Base-by-base conservation (phyloP, 2,329 filamentous ascomycete species). In the Chrysoporthe puriensis region DNA sequence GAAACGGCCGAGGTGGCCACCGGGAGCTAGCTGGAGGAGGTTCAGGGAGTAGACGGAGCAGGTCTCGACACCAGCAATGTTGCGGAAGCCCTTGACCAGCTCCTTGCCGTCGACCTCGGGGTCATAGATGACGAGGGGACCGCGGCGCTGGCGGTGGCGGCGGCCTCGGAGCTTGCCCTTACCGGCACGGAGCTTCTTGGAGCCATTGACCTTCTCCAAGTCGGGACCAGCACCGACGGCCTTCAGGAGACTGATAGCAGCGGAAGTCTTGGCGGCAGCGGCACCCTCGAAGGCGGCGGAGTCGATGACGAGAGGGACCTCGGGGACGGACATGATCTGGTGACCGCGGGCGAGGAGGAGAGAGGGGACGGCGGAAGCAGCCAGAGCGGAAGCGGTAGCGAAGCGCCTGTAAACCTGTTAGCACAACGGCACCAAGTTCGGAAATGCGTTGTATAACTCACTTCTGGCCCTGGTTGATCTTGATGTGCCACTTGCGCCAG, bases 401-500 rank as follows among this genome's bases (percentile, higher is more conserved):
- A 97, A 99, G 79, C 96, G 96, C 88, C 91, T 94, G 74, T 26
- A 60, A 36, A 6, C 21, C 16, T 21, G 70, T 76, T 68, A 67
- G 50, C 70, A 46, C 54, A 60, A 32, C 9, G 14, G 16, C 11
- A 13, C 34, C 65, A 61, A 69, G 7, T 2, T 7, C 2, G 7
- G 13, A 16, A 54, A 16, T 52, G 5, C 21, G n/a, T 6, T 32
- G 62, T 32, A 59, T 66, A 34, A 82, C 89, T 84, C 82, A 94
- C 93, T 96, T 97, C 90, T 99, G 96, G 84, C 92, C 92, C 84
- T 96, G 90, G 90, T 97, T 97, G 90, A 99, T 90, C 94, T 98
- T 98, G 88, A 97, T 89, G 89, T 99, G 96, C 96, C 96, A 99
- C 89, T 97, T 97, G 84, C 96, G 90, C 96, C 96, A 99, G 87